Conservation (phyloP, 2,329 filamentous ascomycete genomes). For the Fusarium nurragi region DNA sequence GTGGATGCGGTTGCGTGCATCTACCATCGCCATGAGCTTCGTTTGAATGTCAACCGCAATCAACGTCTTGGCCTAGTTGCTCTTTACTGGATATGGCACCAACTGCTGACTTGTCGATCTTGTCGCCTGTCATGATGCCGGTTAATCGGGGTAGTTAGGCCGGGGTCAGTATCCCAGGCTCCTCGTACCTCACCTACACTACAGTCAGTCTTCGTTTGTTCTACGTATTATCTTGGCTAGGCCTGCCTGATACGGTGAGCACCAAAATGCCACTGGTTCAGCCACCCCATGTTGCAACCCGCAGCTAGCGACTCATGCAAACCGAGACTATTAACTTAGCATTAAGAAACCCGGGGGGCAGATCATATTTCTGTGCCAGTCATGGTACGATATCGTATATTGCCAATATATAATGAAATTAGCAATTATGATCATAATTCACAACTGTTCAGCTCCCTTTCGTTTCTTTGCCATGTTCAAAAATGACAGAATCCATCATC, state of each 20-base stretch:
- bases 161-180: conserved; percentile 11
- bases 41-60: background rate
- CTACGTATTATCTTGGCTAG: background rate
- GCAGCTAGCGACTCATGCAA: conserved; percentile 32
- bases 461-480: background rate
- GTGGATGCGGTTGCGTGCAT: conserved; percentile 1
- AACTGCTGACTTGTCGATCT: background rate
- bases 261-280: conserved; percentile 7
- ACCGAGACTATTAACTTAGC: conserved; percentile 23
- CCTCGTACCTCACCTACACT: conserved; percentile 15
- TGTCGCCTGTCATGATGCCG: conserved; percentile 9
- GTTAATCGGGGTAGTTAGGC: background rate
- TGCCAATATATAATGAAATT: conserved; percentile 28
- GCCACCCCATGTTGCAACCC: conserved; percentile 16
- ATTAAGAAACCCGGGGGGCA: conserved; percentile 10
- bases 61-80: background rate
- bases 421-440: background rate
- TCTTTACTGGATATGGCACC: background rate
- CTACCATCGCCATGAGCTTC: background rate
- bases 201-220: background rate
- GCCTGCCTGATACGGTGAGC: conserved; percentile 20
- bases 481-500: background rate
- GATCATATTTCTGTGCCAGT: background rate
- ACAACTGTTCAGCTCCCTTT: background rate
- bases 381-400: conserved; percentile 17